A percentile compares a stretch with the other conserved stretches of the same genome.
Conservation (phyloP, 768 basidiomycete species). For the Phylloporus arenicola region DNA sequence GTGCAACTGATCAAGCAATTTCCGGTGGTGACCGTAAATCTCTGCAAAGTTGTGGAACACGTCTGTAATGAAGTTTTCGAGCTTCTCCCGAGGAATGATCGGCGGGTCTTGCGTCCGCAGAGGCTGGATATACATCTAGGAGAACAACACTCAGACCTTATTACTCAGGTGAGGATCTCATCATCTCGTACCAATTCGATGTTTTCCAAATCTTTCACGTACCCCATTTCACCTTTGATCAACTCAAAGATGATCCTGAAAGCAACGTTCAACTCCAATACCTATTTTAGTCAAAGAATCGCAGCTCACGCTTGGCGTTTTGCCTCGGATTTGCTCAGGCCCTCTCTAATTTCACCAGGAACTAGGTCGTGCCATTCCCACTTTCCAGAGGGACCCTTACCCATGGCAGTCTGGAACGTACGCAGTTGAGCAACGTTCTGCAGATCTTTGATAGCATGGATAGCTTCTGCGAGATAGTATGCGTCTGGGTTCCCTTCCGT, state of each 20-base stretch:
- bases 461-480: conserved; percentile 79
- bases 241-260: conserved; percentile 85
- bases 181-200: conserved; percentile 56
- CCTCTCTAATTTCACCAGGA: conserved; percentile 54
- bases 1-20: conserved; percentile 74
- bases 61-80: conserved; percentile 76
- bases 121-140: conserved; percentile 76
- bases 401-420: conserved; percentile 89
- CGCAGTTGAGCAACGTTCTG: conserved; percentile 77
- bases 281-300: not conserved
- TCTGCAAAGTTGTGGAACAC: conserved; percentile 87
- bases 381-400: conserved; percentile 70
- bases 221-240: conserved; percentile 94
- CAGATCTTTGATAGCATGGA: conserved; percentile 76
- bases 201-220: conserved; percentile 86
- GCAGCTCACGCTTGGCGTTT: conserved; percentile 77
- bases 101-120: conserved; percentile 69
- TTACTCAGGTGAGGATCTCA: conserved; percentile 14
- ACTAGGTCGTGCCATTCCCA: conserved; percentile 93
- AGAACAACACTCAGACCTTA: conserved; percentile 2
- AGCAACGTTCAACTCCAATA: not conserved
- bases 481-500: conserved; percentile 73
- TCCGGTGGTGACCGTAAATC: conserved; percentile 66
- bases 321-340: conserved; percentile 64
- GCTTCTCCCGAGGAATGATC: conserved; percentile 63